Percentiles rank a stretch among this genome's conserved stretches.
phyloP scores from a whole-genome alignment of 2,329 filamentous ascomycete species.

The Clarireedia paspali region DNA sequence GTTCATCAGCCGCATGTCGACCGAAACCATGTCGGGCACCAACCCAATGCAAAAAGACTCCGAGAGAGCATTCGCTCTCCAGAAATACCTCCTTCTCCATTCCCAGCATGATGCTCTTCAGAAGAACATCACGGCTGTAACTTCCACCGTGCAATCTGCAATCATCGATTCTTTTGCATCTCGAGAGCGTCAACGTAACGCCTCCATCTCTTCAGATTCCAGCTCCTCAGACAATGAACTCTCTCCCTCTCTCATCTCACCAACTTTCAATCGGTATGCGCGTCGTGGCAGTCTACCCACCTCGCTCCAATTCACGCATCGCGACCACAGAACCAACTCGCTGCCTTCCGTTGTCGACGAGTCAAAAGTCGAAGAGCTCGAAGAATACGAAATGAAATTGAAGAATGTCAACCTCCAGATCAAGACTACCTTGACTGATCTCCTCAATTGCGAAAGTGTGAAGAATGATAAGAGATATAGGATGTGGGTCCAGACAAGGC shows the following conservation, averaged over 20 bases:
- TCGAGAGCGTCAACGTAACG: conserved; percentile 4
- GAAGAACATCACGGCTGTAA: conserved; percentile 25
- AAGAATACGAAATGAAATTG: conserved; percentile 31
- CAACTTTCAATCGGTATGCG: not conserved
- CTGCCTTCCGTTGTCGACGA: conserved; percentile 23
- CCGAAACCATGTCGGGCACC: not conserved
- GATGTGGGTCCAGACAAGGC: conserved; percentile 41
- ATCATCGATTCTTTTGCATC: conserved; percentile 5
- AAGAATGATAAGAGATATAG: conserved; percentile 38
- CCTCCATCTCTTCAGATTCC: conserved; percentile 8
- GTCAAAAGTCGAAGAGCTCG: conserved; percentile 21
- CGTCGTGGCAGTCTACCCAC: not conserved
- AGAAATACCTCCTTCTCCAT: conserved; percentile 31
- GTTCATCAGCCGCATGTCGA: too few species aligned
- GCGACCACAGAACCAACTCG: conserved; percentile 13
- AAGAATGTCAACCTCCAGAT: conserved; percentile 44
- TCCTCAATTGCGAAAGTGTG: conserved; percentile 45
- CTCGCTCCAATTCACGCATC: not conserved
- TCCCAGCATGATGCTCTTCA: conserved; percentile 30
- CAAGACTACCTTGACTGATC: conserved; percentile 44
- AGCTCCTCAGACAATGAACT: not conserved
- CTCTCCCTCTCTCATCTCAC: conserved; percentile 2
- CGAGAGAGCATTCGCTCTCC: conserved; percentile 28
- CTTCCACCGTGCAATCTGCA: conserved; percentile 9
- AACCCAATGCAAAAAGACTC: conserved; percentile 19